These are phyloP conservation scores for Vigna hirtella DNA, from an alignment of 306 rosid species.

Conservation along the genomic window DNA sequence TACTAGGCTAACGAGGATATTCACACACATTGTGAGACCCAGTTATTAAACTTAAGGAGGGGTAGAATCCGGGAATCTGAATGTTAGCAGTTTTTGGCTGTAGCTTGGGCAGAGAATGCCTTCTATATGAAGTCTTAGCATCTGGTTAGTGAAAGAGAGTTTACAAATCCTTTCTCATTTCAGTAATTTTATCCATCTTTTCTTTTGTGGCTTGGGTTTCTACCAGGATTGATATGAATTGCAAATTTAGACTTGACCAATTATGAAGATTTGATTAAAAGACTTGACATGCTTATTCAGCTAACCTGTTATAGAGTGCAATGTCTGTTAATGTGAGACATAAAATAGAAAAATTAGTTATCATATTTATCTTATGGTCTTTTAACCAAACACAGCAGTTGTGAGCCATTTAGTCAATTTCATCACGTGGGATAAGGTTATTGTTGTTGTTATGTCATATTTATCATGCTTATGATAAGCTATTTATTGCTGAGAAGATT, in stretches of 20 bases:
- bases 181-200: not conserved
- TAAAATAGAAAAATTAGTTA: conserved; percentile 14
- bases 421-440: not conserved
- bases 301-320: conserved; percentile 21
- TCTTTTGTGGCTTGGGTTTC: not conserved
- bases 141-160: not conserved
- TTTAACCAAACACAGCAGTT: not conserved
- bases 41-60: not conserved
- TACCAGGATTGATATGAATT: conserved; percentile 19
- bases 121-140: not conserved
- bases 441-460: not conserved
- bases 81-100: not conserved
- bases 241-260: conserved; percentile 25
- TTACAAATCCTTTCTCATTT: not conserved
- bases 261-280: not conserved
- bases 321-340: not conserved
- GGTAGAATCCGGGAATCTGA: not conserved
- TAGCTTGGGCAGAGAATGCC: not conserved
- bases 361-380: conserved; percentile 25
- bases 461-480: conserved; percentile 13
- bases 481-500: conserved; percentile 29
- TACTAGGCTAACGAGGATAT: not conserved
- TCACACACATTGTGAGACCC: not conserved
- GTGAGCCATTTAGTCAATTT: not conserved
- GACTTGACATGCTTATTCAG: conserved; percentile 28